Conservation (phyloP, 495 filamentous ascomycete species). For the Annulohypoxylon bovei region DNA sequence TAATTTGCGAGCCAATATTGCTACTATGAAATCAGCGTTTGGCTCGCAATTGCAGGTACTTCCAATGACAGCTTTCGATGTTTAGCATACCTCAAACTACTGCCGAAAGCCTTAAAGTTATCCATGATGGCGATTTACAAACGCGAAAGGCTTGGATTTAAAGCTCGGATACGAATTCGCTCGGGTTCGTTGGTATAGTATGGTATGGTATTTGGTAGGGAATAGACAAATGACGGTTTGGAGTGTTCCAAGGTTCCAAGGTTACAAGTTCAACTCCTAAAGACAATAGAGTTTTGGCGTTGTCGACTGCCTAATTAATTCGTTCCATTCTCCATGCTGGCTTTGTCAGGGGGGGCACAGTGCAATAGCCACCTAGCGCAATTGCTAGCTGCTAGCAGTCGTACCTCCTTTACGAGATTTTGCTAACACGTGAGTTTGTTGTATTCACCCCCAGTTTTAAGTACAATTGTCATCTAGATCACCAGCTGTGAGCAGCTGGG, state of each 20-base stretch:
- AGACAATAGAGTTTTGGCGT: slow-evolving; percentile 16
- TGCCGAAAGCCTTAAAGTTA: slow-evolving; percentile 71
- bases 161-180: not conserved
- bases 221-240: slow-evolving; percentile 15
- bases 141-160: not conserved
- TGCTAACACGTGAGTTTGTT: slow-evolving; percentile 27
- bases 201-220: not conserved
- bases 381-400: not conserved
- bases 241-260: slow-evolving; percentile 3
- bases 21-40: slow-evolving; percentile 42
- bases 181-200: not conserved
- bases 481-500: not conserved
- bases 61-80: not conserved
- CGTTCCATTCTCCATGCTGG: not conserved
- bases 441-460: slow-evolving; percentile 5
- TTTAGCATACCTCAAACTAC: slow-evolving; percentile 45
- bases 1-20: slow-evolving; percentile 66
- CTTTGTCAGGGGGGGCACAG: slow-evolving; percentile 29
- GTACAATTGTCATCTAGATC: not conserved
- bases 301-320: slow-evolving; percentile 25
- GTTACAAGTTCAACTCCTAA: slow-evolving; percentile 12
- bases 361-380: slow-evolving; percentile 5
- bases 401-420: not conserved
- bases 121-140: slow-evolving; percentile 62
- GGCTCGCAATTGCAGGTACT: slow-evolving; percentile 4